Base-by-base conservation (phyloP, 352 stramenopile species). In the Phytophthora agathidicida region DNA sequence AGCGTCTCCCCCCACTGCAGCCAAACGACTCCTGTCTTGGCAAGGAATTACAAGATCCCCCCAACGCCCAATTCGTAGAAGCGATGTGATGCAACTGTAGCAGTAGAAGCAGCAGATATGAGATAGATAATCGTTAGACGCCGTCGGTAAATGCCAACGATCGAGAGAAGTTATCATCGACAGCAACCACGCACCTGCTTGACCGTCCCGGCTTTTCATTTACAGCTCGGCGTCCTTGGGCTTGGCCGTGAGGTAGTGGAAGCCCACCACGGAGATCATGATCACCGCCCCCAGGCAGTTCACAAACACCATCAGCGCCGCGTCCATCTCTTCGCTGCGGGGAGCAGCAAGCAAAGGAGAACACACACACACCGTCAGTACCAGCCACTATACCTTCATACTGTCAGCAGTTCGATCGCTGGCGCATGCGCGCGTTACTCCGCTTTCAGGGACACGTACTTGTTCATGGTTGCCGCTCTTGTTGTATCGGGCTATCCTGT, bases 191-290 rank as follows among this genome's bases (percentile, higher is more conserved):
- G 14, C 39, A 71, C 55, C 55, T 54, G 42, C 17, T 53, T 50
- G 20, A 33, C 22, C 16, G 11, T 46, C 9, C 7, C 7, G 9
- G n/a, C 19, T 45, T 32, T 17, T 13, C 6, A 7, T 31, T 54
- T 93, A 96, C 48, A 91, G 71, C 49, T 94, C 83, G 6, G 85
- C 82, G 45, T 96, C 87, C 57, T 91, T 91, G 22, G 80, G 70
- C 13, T 83, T 88, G 8, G 87, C 83, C 26, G 84, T 93, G 43
- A 96, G 80, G 64, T 94, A 96, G 69, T 96, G 87, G 70, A 94
- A 96, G 22, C 85, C 82, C 31, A 96, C 86, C 19, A 96, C 71
- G 26, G 84, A 93, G 19, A 96, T 69, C 83, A 94, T 96, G 71
- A 96, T 94, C 13, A 90, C 76, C 9, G 87, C 80, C 50, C 87